Base-by-base conservation (phyloP, 768 basidiomycete genomes). In the Lenzites betulinus region DNA sequence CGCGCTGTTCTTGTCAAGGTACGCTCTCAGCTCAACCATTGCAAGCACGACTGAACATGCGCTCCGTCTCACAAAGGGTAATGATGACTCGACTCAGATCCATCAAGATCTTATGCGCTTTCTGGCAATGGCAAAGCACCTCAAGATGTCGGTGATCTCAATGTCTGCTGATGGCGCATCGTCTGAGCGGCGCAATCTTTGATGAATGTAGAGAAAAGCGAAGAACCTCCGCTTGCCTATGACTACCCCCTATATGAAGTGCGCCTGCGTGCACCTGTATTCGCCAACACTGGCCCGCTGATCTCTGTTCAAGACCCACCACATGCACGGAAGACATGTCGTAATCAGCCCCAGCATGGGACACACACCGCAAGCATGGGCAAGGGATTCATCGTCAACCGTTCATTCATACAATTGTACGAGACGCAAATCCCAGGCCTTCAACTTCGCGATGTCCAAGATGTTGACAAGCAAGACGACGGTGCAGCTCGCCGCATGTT, bases 381-480 rank as follows among this genome's bases (percentile, higher is more conserved):
- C 8, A 22, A 22, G 1, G 69, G 66, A 0, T 38, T 54, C 25
- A n/a, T 73, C 1, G 68, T 71, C 3, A 69, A 71, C 43, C 33
- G 57, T 1, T 62, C 66, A 1, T 61, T 73, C 15, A 60, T 73
- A 25, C 47, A 52, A 18, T 60, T 73, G 13, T 60, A 65, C 9
- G 26, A 58, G 15, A 65, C 60, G 0, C 9, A 58, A 7, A 23
- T 18, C n/a, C 23, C 64, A 3, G 69, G 69, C 5, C 50, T 68
- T 3, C 52, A 68, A 13, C 48, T 51, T 3, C 50, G 59, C 1
- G 70, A 73, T 60, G 66, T 73, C 0, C n/a, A 68, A 3, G 63
- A 72, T 49, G 63, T 66, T 1, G 70, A 72, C 51, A 72, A 73
- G 44, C 71, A 73, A 50, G 71, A 73, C 53, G 72, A 73, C 53